phyloP scores from a whole-genome alignment of 1,139 yeast genomes.

The Debaryomyces udenii region DNA sequence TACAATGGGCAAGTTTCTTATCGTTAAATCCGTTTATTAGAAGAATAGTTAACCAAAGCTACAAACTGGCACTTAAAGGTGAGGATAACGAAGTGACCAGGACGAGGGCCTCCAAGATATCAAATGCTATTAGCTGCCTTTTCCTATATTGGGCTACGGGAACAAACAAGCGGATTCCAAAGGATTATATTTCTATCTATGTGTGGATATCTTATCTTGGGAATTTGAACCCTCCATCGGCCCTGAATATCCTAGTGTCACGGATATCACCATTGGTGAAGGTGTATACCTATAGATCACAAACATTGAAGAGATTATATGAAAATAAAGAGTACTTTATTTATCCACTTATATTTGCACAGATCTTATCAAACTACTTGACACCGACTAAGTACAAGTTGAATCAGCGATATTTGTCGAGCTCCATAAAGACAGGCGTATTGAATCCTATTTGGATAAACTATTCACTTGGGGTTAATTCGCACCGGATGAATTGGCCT shows the following conservation, averaged over 20 bases:
- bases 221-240: conserved; percentile 40
- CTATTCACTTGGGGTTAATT: conserved; percentile 32
- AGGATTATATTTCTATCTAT: conserved; percentile 44
- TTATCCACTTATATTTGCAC: conserved; percentile 43
- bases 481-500: conserved; percentile 33
- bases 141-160: conserved; percentile 37
- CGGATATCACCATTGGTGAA: conserved; percentile 22
- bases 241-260: conserved; percentile 31
- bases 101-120: conserved; percentile 17
- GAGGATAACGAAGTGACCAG: background rate
- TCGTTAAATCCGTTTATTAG: conserved; percentile 37
- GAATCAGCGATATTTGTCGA: conserved; percentile 41
- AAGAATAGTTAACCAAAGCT: conserved; percentile 7
- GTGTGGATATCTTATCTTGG: conserved; percentile 38
- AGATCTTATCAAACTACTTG: conserved; percentile 45
- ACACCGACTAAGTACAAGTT: conserved; percentile 44
- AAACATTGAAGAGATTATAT: conserved; percentile 21
- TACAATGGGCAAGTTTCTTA: conserved; percentile 37
- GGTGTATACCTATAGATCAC: background rate
- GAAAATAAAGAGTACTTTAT: conserved; percentile 36
- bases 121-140: conserved; percentile 32
- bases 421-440: conserved; percentile 33
- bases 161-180: conserved; percentile 34
- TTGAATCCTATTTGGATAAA: conserved; percentile 51
- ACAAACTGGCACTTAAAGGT: background rate